Conservation (phyloP, 495 filamentous ascomycete genomes). For the Penicillium samsonianum region DNA sequence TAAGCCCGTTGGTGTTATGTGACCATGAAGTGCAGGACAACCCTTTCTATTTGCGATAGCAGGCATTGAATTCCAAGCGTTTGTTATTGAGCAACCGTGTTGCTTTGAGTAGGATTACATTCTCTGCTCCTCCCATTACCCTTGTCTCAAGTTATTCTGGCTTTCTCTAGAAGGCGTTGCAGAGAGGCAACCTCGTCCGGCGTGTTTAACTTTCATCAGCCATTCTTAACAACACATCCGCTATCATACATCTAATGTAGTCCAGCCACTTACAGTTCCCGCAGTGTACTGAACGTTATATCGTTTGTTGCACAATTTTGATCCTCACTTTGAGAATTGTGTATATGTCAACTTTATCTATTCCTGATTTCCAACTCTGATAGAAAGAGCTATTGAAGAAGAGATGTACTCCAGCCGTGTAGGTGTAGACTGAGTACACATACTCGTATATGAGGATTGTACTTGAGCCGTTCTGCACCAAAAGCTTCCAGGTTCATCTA, state of each 20-base stretch:
- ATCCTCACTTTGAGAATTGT: background rate
- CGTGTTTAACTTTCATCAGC: background rate
- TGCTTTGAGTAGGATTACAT: constrained; percentile 13
- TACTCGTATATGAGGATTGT: background rate
- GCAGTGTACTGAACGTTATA: background rate
- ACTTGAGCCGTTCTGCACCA: background rate
- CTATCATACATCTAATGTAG: background rate
- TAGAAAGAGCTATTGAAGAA: background rate
- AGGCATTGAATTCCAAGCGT: constrained; percentile 13
- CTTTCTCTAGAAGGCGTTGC: constrained; percentile 22
- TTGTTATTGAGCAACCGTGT: constrained; percentile 10
- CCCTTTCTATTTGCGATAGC: constrained; percentile 12
- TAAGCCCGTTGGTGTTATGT: constrained; percentile 37
- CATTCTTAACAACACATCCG: background rate
- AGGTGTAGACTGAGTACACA: background rate
- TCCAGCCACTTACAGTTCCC: background rate
- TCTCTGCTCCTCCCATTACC: constrained; percentile 7
- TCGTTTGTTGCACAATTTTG: background rate
- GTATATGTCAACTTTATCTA: background rate
- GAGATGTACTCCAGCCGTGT: background rate
- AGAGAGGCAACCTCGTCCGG: constrained; percentile 21
- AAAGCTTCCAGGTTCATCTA: background rate
- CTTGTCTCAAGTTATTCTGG: constrained; percentile 5
- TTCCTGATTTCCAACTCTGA: background rate
- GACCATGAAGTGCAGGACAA: constrained; percentile 38